These are phyloP conservation scores for Pyrrhoderma lamaoense DNA, from an alignment of 1,284 basidiomycete species.

Conservation along the genomic window DNA sequence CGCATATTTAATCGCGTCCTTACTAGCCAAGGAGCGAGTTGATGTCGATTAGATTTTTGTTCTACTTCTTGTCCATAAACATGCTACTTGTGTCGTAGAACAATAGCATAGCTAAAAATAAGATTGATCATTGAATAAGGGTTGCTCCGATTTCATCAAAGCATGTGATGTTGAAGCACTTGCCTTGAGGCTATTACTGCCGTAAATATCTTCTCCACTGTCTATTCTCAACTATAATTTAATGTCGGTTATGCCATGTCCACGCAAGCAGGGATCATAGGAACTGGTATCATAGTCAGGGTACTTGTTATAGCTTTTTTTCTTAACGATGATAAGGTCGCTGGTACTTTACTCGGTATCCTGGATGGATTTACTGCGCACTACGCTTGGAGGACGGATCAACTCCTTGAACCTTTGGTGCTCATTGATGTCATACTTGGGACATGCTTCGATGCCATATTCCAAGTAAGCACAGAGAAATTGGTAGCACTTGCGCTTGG, in stretches of 20 bases:
- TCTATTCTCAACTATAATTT: no score
- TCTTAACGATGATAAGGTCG: slow-evolving; percentile 27
- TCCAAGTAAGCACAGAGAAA: slow-evolving; percentile 50
- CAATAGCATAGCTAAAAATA: no score
- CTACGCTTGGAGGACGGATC: slow-evolving; percentile 53
- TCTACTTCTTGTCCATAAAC: no score
- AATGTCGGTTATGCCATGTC: slow-evolving; percentile 1
- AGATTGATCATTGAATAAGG: no score
- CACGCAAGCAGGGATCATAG: not conserved
- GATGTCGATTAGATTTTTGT: no score
- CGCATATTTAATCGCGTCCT: no score
- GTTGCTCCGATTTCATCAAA: no score
- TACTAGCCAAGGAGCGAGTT: no score
- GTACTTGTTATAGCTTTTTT: slow-evolving; percentile 6
- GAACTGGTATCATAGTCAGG: slow-evolving; percentile 10
- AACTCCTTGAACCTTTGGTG: slow-evolving; percentile 51
- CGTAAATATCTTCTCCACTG: no score
- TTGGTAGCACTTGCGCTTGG: slow-evolving; percentile 55
- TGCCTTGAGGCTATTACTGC: no score
- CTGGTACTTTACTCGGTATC: slow-evolving; percentile 57
- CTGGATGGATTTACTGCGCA: slow-evolving; percentile 70
- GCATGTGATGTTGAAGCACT: no score
- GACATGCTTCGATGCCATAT: slow-evolving; percentile 58
- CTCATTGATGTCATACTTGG: slow-evolving; percentile 57
- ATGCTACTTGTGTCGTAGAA: no score